phyloP scores from a whole-genome alignment of 192 early-diverging fungal genomes.

The Coemansia sp. region DNA sequence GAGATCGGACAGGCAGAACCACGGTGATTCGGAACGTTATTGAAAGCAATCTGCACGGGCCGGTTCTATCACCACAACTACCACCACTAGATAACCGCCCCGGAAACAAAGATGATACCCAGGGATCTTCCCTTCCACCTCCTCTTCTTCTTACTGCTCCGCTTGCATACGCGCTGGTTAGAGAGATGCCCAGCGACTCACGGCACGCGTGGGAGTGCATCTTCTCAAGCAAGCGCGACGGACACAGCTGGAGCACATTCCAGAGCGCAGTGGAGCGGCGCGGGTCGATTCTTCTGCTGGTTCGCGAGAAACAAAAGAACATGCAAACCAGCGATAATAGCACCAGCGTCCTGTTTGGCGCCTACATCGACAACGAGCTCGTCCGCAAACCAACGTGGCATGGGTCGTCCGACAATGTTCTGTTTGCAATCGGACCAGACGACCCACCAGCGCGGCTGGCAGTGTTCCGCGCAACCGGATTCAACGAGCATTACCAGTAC shows the following conservation, averaged over 20 bases:
- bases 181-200: slow-evolving; percentile 32
- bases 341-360: slow-evolving; percentile 67
- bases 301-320: slow-evolving; percentile 21
- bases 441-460: background rate
- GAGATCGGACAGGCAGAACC: background rate
- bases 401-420: slow-evolving; percentile 61
- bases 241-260: slow-evolving; percentile 53
- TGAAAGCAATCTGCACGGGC: slow-evolving; percentile 15
- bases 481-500: slow-evolving; percentile 74
- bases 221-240: slow-evolving; percentile 37
- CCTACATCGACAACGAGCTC: slow-evolving; percentile 63
- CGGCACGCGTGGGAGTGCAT: slow-evolving; percentile 25
- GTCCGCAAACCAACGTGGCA: slow-evolving; percentile 62
- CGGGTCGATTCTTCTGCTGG: slow-evolving; percentile 37
- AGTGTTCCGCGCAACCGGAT: slow-evolving; percentile 38
- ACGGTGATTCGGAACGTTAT: background rate
- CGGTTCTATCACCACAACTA: slow-evolving; percentile 1
- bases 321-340: slow-evolving; percentile 10
- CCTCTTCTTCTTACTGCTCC: slow-evolving; percentile 17
- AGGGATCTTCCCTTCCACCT: background rate
- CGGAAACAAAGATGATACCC: background rate
- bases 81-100: background rate
- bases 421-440: slow-evolving; percentile 54
- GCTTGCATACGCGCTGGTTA: slow-evolving; percentile 21
- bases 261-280: slow-evolving; percentile 24